phyloP scores from a whole-genome alignment of 1,284 basidiomycete species.

The Cutaneotrichosporon mucoides region DNA sequence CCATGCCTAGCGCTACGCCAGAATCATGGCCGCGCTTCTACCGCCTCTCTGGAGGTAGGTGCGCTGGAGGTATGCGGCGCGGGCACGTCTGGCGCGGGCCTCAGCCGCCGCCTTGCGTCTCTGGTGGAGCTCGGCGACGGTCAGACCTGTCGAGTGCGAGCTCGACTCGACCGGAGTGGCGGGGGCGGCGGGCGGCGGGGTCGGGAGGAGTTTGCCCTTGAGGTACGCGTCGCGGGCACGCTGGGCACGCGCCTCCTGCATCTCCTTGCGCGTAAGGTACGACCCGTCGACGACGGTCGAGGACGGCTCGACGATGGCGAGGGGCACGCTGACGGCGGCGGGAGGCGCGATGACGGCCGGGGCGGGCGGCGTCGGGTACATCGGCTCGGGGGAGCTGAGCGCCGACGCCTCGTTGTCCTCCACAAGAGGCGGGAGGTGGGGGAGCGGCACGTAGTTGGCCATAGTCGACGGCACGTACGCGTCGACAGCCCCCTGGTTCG shows the following conservation, averaged over 20 bases:
- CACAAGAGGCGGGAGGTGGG: background rate
- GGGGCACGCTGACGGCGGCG: too few species aligned
- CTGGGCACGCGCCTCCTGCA: background rate
- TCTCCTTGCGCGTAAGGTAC: background rate
- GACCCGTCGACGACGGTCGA: background rate
- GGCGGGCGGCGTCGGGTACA: too few species aligned
- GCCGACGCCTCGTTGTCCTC: background rate
- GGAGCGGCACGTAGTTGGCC: background rate
- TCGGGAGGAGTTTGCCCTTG: background rate
- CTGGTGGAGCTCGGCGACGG: background rate
- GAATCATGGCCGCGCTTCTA: background rate
- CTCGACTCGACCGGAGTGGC: background rate
- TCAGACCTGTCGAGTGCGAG: too few species aligned
- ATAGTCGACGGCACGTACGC: background rate
- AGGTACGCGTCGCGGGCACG: background rate
- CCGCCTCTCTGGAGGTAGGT: background rate
- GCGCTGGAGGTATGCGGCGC: conserved; percentile 1
- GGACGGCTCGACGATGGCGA: too few species aligned
- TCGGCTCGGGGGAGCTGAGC: too few species aligned
- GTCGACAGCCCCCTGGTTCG: too few species aligned
- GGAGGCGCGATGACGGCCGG: too few species aligned
- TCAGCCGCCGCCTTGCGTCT: background rate
- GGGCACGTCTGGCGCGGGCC: background rate
- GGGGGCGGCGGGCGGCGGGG: background rate
- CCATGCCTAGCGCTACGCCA: background rate